A percentile compares a stretch with the other conserved stretches of the same genome.
phyloP scores from a whole-genome alignment of 495 filamentous ascomycete genomes.

The Aspergillus indologenus region DNA sequence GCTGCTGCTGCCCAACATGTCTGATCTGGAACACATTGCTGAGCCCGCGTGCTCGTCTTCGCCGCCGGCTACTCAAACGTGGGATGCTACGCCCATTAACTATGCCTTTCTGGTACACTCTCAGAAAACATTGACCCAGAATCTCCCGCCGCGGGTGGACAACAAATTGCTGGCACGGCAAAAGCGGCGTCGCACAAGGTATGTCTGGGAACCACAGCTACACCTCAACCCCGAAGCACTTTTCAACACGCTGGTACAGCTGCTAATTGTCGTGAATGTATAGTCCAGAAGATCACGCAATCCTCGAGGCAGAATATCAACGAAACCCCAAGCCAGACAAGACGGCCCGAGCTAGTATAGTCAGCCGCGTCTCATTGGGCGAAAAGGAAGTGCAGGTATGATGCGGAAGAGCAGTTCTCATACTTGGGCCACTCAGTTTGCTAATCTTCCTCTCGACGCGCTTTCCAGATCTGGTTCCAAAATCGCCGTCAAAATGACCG shows the following conservation, averaged over 20 bases:
- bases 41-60: slow-evolving; percentile 33
- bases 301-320: slow-evolving; percentile 85
- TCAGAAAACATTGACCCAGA: slow-evolving; percentile 59
- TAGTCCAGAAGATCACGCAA: slow-evolving; percentile 83
- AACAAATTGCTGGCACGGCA: slow-evolving; percentile 66
- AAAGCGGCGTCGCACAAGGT: slow-evolving; percentile 68
- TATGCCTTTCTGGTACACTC: slow-evolving; percentile 71
- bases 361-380: slow-evolving; percentile 79
- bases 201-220: slow-evolving; percentile 12
- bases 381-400: slow-evolving; percentile 98
- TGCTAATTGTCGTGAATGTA: slow-evolving; percentile 7
- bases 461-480: slow-evolving; percentile 93
- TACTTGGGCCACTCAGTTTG: slow-evolving; percentile 10
- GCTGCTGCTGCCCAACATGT: slow-evolving; percentile 30
- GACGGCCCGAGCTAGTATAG: slow-evolving; percentile 75
- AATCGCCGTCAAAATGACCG: slow-evolving; percentile 93
- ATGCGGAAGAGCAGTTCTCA: slow-evolving; percentile 10
- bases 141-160: slow-evolving; percentile 62
- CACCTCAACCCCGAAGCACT: neutral
- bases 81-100: slow-evolving; percentile 38
- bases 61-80: slow-evolving; percentile 34
- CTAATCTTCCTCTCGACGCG: slow-evolving; percentile 13
- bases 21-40: slow-evolving; percentile 37
- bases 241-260: neutral
- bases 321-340: slow-evolving; percentile 92